Conservation (phyloP, 176 grass and related monocot genomes). For the Rhynchospora tenuis region DNA sequence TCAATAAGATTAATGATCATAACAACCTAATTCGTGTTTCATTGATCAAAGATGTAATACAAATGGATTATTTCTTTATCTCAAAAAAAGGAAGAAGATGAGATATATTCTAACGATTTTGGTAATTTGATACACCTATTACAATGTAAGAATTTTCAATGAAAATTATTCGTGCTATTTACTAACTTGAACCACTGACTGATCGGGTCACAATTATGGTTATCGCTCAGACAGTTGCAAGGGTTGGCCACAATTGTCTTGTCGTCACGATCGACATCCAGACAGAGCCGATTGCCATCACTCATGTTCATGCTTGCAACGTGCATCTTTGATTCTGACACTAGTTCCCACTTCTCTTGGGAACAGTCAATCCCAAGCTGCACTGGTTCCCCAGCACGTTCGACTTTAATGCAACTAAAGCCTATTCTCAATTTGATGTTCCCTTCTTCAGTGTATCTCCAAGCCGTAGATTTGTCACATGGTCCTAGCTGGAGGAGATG, state of each 20-base stretch:
- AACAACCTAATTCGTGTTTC: not conserved
- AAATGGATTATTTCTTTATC: not conserved
- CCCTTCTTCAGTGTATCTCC: conserved; percentile 12
- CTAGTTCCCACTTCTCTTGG: conserved; percentile 43
- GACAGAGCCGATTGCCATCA: conserved; percentile 32
- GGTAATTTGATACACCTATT: not conserved
- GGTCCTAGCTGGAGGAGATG: conserved; percentile 36
- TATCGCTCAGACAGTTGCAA: conserved; percentile 57
- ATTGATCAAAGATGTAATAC: not conserved
- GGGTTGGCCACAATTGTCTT: conserved; percentile 51
- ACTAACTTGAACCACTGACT: conserved; percentile 92
- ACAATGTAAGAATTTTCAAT: not conserved
- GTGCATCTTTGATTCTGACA: conserved; percentile 75
- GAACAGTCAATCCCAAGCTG: conserved; percentile 33
- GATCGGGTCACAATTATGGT: conserved; percentile 55
- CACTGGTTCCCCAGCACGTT: conserved; percentile 29
- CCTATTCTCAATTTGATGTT: not conserved
- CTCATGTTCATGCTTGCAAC: conserved; percentile 16
- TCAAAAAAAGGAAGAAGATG: no score
- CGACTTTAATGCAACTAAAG: conserved; percentile 46
- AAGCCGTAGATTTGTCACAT: conserved; percentile 31
- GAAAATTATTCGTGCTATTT: conserved; percentile 39
- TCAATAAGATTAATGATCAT: not conserved
- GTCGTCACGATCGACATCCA: conserved; percentile 61
- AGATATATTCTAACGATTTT: not conserved